A percentile compares a stretch with the other conserved stretches of the same genome.
Evolutionary conservation across 768 basidiomycete genomes (phyloP).

Genomic region (Pulveroboletus sp.): DNA sequence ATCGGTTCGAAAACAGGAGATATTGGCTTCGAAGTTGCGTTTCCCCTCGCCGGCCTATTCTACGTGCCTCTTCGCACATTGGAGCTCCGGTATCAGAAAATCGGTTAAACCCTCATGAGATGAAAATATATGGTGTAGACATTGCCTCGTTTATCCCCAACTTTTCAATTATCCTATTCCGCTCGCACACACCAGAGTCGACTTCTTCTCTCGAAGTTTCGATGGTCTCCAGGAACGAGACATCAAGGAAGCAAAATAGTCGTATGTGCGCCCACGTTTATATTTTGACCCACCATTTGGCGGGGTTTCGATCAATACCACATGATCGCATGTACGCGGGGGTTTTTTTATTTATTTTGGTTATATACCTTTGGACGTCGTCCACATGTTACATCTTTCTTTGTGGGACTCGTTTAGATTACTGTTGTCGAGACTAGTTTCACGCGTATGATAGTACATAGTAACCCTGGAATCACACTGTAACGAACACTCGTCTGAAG

Average conservation of each 20-base stretch:
- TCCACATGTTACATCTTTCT: too few species aligned
- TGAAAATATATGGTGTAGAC: conserved; percentile 8
- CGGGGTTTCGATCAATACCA: conserved; percentile 7
- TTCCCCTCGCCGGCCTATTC: conserved; percentile 41
- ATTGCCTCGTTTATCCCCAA: conserved; percentile 2
- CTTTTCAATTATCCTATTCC: background rate
- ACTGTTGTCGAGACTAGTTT: too few species aligned
- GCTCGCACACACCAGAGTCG: background rate
- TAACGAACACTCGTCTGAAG: too few species aligned
- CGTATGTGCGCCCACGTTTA: background rate
- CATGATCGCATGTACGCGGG: background rate
- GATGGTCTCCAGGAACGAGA: conserved; percentile 21
- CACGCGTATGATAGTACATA: too few species aligned
- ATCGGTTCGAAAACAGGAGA: conserved; percentile 65
- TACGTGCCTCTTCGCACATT: conserved; percentile 56
- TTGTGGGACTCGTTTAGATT: too few species aligned
- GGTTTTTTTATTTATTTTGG: background rate
- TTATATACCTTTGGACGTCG: background rate
- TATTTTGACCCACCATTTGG: background rate
- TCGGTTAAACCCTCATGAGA: conserved; percentile 11
- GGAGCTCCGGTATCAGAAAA: conserved; percentile 38
- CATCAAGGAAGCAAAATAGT: conserved; percentile 1
- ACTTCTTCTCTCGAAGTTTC: conserved; percentile 8
- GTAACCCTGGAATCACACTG: too few species aligned
- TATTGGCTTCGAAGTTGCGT: conserved; percentile 66